Evolutionary conservation across 768 basidiomycete species (phyloP), one percentile per base, ranked within the genome.

Genomic region (Baorangia bicolor): DNA sequence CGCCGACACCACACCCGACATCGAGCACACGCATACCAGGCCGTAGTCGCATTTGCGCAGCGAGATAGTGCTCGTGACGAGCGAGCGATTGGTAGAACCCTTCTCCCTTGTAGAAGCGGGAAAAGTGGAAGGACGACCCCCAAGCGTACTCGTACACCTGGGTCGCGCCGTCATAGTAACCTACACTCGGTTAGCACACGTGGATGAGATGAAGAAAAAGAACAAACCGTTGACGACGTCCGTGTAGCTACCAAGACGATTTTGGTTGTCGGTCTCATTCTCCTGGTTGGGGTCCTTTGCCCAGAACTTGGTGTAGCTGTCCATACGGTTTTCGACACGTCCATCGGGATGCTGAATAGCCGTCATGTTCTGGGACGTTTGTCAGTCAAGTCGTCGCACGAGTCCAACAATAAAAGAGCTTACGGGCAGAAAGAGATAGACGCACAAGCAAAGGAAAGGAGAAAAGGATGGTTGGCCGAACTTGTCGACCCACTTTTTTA

Each of bases 1-100:
- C 97, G 45, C 97, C 97, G 51, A 99, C 89, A 70, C 97, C 97
- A 72, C 97, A 98, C 4, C 97, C 97, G 56, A 99, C 95, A 68
- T 99, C 97, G 57, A 99, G 87, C 39, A 99, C 95, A 33, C 88
- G 85, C 94, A 97, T 97, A 40, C 94, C 92, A 0, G 94, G 84
- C 49, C 83, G 83, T 57, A 99, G 77, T 44, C 74, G 70, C 88
- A 98, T 94, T 67, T 92, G 83, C 10, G 88, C 77, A 5, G 94
- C 87, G 61, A 99, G 91, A 76, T 95, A 98, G 76, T 99, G 96
- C 75, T 99, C 96, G 66, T 98, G 96, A 39, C 97, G 88, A 27
- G 96, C 94, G 16, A 71, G 74, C 7, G 87, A 85, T 20, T 85
- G 83, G 23, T 78, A 70, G 71, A 89, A 89, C 1, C 80, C 81